Conservation (phyloP, 257 asterid species). For the Anisodus tanguticus region DNA sequence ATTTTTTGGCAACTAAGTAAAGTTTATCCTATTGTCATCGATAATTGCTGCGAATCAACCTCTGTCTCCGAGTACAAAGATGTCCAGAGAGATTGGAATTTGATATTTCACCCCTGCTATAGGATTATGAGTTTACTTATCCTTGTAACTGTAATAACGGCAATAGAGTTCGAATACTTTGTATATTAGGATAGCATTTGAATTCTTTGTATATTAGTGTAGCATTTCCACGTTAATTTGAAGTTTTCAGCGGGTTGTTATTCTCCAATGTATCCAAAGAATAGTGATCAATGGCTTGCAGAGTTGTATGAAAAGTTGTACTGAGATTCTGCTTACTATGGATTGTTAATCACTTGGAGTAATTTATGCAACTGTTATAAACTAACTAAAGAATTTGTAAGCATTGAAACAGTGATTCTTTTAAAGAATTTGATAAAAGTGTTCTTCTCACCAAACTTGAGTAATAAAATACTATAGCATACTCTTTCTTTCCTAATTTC, state of each 20-base stretch:
- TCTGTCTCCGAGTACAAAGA: conserved; percentile 1
- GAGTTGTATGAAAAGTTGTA: neutral
- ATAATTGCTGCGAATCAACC: neutral
- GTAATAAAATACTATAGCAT: too few species aligned
- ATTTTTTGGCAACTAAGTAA: conserved; percentile 54
- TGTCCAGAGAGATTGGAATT: conserved; percentile 17
- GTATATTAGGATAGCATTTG: conserved; percentile 1
- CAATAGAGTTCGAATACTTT: neutral
- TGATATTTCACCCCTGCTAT: conserved; percentile 19
- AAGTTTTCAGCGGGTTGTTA: conserved; percentile 18
- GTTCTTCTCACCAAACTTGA: too few species aligned
- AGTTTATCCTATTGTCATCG: neutral
- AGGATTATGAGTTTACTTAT: conserved; percentile 25
- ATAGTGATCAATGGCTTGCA: conserved; percentile 10
- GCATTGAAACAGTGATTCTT: too few species aligned
- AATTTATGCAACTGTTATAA: neutral
- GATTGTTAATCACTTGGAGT: neutral
- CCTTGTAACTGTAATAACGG: neutral
- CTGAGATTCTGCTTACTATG: neutral
- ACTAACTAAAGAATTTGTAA: too few species aligned
- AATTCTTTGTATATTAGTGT: neutral
- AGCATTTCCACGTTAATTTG: conserved; percentile 13
- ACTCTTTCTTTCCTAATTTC: too few species aligned
- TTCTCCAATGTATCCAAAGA: neutral
- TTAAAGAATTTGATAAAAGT: too few species aligned